Evolutionary conservation across 352 stramenopile species (phyloP).

Genomic region (Thraustochytrium striatum): DNA sequence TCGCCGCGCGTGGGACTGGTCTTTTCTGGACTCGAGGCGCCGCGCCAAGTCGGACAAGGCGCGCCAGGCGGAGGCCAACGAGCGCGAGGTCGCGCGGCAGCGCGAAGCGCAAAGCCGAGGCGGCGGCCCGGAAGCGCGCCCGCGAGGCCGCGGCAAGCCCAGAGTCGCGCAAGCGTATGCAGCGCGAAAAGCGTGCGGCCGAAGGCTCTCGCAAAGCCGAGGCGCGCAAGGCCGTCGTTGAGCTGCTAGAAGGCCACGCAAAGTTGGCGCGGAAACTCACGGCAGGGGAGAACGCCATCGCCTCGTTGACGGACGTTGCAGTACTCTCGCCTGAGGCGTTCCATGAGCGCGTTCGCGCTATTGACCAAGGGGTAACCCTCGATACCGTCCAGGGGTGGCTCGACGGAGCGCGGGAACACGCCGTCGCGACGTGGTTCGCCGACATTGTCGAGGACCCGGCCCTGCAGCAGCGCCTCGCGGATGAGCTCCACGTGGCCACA

Average conservation of each 20-base stretch:
- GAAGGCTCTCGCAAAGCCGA: slow-evolving; percentile 9
- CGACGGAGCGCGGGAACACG: background rate
- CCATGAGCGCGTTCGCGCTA: background rate
- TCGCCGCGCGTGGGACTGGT: slow-evolving; percentile 30
- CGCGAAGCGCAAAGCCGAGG: slow-evolving; percentile 7
- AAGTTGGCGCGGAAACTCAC: too few relatives aligned
- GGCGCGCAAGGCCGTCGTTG: background rate
- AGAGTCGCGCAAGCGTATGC: background rate
- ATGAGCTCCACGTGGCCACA: slow-evolving; percentile 1
- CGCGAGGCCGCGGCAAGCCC: background rate
- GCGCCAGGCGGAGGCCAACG: slow-evolving; percentile 15
- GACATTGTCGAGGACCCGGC: slow-evolving; percentile 15
- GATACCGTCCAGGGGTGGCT: too few relatives aligned
- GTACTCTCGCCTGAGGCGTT: too few relatives aligned
- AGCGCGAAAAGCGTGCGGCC: background rate
- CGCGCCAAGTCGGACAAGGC: slow-evolving; percentile 46
- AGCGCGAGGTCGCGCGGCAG: background rate
- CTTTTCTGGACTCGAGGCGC: background rate
- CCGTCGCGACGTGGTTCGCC: background rate
- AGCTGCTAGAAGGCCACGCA: too few relatives aligned
- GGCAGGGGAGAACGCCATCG: too few relatives aligned
- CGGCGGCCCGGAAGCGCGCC: background rate
- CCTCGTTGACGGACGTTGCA: too few relatives aligned
- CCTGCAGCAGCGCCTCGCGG: background rate
- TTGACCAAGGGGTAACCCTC: background rate